phyloP scores from a whole-genome alignment of 78 protist species.

The Isochrysis galbana region DNA sequence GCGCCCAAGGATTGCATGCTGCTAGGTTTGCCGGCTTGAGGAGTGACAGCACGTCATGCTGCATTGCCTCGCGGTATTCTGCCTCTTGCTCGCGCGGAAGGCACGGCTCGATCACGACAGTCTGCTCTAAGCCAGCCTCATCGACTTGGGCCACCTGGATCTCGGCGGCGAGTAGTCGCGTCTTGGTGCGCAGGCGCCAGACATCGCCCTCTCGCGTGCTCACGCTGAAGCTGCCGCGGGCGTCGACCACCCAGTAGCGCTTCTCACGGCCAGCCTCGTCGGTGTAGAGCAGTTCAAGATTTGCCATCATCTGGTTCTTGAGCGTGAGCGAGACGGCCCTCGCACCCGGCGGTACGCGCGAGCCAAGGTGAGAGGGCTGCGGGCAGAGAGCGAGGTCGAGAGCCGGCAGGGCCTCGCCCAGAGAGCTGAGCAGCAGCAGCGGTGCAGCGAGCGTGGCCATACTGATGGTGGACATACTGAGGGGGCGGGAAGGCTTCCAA shows the following conservation, averaged over 20 bases:
- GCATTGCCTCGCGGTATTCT: not conserved
- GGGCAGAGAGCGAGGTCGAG: too few relatives aligned
- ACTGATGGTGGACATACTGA: too few relatives aligned
- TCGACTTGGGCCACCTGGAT: not conserved
- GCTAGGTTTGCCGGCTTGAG: not conserved
- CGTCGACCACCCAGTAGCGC: slow-evolving; percentile 9
- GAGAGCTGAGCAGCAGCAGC: too few relatives aligned
- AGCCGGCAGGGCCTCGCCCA: too few relatives aligned
- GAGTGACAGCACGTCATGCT: not conserved
- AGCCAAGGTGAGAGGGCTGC: too few relatives aligned
- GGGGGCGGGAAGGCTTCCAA: too few relatives aligned
- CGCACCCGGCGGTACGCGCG: too few relatives aligned
- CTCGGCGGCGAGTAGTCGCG: not conserved
- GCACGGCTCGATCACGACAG: not conserved
- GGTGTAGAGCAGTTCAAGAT: not conserved
- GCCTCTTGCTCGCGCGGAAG: not conserved
- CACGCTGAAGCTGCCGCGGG: not conserved
- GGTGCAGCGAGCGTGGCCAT: too few relatives aligned
- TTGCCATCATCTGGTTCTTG: too few relatives aligned
- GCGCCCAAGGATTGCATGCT: not conserved
- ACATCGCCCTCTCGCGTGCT: not conserved
- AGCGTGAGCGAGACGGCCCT: too few relatives aligned
- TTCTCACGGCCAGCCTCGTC: not conserved
- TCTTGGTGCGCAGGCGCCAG: not conserved
- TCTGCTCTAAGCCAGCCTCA: not conserved